These are phyloP conservation scores for Phanerochaete carnosa DNA, from an alignment of 768 basidiomycete genomes.

Conservation along the genomic window DNA sequence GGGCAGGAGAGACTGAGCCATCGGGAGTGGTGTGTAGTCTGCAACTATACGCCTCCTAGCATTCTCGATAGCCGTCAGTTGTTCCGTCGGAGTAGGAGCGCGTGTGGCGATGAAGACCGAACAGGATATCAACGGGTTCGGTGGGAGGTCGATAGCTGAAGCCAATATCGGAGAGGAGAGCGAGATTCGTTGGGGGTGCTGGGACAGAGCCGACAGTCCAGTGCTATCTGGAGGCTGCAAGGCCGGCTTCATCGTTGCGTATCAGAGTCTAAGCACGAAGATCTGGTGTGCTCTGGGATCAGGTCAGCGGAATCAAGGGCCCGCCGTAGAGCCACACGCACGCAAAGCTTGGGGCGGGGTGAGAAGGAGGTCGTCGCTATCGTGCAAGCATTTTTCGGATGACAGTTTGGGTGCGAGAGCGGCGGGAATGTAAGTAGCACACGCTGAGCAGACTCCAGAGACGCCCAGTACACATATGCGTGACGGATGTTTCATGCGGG, in stretches of 20 bases:
- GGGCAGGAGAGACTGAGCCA: conserved; percentile 51
- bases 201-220: conserved; percentile 27
- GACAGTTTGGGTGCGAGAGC: not conserved
- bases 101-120: conserved; percentile 38
- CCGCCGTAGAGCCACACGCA: not conserved
- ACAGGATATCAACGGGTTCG: conserved; percentile 41
- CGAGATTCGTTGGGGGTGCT: conserved; percentile 30
- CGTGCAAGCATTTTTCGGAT: not conserved
- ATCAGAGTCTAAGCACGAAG: not conserved
- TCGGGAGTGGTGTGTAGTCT: conserved; percentile 32
- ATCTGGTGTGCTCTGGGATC: not conserved
- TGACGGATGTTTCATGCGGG: not conserved
- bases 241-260: not conserved
- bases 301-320: not conserved
- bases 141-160: conserved; percentile 44
- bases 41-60: conserved; percentile 49
- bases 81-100: conserved; percentile 18
- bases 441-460: not conserved
- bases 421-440: not conserved
- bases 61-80: conserved; percentile 46
- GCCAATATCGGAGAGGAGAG: conserved; percentile 41
- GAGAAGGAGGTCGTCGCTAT: not conserved
- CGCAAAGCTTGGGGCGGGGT: not conserved
- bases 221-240: conserved; percentile 24
- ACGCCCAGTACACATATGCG: not conserved